phyloP scores from a whole-genome alignment of 1,284 basidiomycete species.

The Pseudozyma tsukubaensis region DNA sequence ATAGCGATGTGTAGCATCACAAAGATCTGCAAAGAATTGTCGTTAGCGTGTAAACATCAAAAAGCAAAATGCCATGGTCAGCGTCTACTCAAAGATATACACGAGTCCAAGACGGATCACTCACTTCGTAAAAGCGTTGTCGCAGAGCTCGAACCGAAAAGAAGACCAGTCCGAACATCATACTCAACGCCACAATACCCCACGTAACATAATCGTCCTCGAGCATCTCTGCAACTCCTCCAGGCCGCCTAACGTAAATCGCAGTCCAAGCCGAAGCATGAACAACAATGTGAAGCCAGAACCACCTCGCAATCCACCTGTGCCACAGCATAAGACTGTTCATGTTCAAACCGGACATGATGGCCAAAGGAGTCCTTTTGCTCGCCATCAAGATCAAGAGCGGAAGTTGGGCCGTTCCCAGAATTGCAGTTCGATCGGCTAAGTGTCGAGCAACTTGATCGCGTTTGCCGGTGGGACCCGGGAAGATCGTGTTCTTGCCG shows the following conservation, averaged over 20 bases:
- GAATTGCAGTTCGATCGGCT: slow-evolving; percentile 61
- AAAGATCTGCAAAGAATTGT: slow-evolving; percentile 44
- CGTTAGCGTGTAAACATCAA: too few relatives aligned
- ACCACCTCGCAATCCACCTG: slow-evolving; percentile 65
- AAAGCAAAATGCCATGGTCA: neutral
- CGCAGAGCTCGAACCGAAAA: slow-evolving; percentile 38
- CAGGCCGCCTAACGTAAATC: slow-evolving; percentile 4
- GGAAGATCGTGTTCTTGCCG: slow-evolving; percentile 18
- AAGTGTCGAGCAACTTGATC: slow-evolving; percentile 43
- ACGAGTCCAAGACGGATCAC: slow-evolving; percentile 4
- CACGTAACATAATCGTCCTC: slow-evolving; percentile 59
- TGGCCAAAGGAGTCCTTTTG: slow-evolving; percentile 64
- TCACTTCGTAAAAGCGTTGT: slow-evolving; percentile 42
- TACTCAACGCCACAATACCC: slow-evolving; percentile 53
- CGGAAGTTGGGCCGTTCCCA: slow-evolving; percentile 60
- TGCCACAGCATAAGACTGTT: slow-evolving; percentile 66
- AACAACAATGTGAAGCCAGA: slow-evolving; percentile 54
- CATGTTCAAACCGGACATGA: slow-evolving; percentile 59
- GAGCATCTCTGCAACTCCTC: slow-evolving; percentile 14
- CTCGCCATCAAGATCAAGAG: slow-evolving; percentile 66
- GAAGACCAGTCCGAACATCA: slow-evolving; percentile 46
- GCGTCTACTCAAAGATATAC: slow-evolving; percentile 2
- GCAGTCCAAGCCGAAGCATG: slow-evolving; percentile 55
- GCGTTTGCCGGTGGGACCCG: slow-evolving; percentile 26
- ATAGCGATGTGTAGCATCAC: slow-evolving; percentile 62